phyloP scores from a whole-genome alignment of 768 basidiomycete genomes.

The Suillus luteus region DNA sequence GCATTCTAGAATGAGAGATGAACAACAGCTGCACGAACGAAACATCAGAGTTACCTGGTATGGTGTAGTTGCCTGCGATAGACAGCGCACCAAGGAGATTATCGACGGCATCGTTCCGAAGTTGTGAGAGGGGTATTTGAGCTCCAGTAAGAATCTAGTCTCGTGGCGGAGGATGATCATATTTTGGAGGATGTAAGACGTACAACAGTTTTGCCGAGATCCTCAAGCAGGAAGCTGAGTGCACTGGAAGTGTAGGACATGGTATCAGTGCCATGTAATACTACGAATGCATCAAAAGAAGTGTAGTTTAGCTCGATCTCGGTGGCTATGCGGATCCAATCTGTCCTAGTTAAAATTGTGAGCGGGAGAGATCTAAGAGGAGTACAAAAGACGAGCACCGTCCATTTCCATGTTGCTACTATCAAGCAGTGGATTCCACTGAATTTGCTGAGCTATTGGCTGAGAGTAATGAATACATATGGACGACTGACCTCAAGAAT shows the following conservation, averaged over 20 bases:
- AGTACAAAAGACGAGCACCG: conserved; percentile 43
- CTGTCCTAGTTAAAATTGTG: conserved; percentile 39
- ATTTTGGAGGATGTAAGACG: conserved; percentile 15
- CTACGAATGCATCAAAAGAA: conserved; percentile 85
- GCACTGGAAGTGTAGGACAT: conserved; percentile 91
- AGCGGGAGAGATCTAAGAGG: conserved; percentile 7
- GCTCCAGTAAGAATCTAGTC: conserved; percentile 85
- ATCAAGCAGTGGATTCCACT: conserved; percentile 89
- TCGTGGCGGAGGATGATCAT: neutral
- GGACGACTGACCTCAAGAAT: conserved; percentile 65
- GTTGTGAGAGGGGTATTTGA: conserved; percentile 88
- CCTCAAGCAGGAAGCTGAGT: conserved; percentile 88
- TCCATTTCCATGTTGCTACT: conserved; percentile 87
- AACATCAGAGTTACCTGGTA: conserved; percentile 62
- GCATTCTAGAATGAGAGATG: conserved; percentile 54
- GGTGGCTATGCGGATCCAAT: conserved; percentile 88
- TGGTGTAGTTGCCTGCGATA: conserved; percentile 88
- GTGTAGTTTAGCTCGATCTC: conserved; percentile 93
- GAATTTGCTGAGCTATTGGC: neutral
- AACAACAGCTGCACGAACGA: neutral
- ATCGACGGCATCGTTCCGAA: conserved; percentile 93
- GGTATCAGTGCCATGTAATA: conserved; percentile 90
- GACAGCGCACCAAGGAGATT: conserved; percentile 88
- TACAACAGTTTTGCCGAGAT: conserved; percentile 90
- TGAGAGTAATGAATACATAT: neutral